Evolutionary conservation across 202 grass and related monocot genomes (phyloP).

Genomic region (Carex arenaria): DNA sequence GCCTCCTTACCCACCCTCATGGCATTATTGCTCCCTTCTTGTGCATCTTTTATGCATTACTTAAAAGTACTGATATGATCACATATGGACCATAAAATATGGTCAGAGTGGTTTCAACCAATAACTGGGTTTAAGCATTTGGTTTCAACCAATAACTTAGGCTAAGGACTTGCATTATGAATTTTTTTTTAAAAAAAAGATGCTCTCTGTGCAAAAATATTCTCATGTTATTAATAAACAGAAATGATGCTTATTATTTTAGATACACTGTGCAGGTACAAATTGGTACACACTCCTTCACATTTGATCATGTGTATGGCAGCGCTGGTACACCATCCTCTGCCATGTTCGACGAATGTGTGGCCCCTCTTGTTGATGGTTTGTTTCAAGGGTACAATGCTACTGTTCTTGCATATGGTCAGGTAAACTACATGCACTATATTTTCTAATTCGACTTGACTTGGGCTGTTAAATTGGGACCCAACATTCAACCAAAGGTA

Average conservation of each 20-base stretch:
- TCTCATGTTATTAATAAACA: background rate
- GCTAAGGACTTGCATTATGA: background rate
- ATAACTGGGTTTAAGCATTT: background rate
- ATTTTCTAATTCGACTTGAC: background rate
- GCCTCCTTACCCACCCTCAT: background rate
- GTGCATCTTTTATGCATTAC: slow-evolving; percentile 2
- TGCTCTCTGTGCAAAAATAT: background rate
- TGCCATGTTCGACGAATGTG: slow-evolving; percentile 90
- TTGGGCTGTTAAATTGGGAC: background rate
- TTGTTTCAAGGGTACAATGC: slow-evolving; percentile 99
- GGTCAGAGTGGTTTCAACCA: background rate
- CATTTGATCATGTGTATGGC: slow-evolving; percentile 97
- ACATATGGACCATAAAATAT: background rate
- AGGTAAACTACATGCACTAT: slow-evolving; percentile 35
- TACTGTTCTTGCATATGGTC: slow-evolving; percentile 97
- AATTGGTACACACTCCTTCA: slow-evolving; percentile 95
- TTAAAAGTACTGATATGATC: background rate
- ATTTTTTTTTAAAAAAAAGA: background rate
- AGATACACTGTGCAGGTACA: slow-evolving; percentile 55
- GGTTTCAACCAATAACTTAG: background rate
- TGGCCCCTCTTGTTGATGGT: slow-evolving; percentile 84
- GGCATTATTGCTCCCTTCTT: background rate
- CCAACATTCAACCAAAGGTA: background rate
- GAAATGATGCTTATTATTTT: slow-evolving; percentile 6
- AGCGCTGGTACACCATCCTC: slow-evolving; percentile 57